Evolutionary conservation across 352 stramenopile genomes (phyloP), one percentile per base, ranked within the genome.

Genomic region (Pythium scleroteichum): DNA sequence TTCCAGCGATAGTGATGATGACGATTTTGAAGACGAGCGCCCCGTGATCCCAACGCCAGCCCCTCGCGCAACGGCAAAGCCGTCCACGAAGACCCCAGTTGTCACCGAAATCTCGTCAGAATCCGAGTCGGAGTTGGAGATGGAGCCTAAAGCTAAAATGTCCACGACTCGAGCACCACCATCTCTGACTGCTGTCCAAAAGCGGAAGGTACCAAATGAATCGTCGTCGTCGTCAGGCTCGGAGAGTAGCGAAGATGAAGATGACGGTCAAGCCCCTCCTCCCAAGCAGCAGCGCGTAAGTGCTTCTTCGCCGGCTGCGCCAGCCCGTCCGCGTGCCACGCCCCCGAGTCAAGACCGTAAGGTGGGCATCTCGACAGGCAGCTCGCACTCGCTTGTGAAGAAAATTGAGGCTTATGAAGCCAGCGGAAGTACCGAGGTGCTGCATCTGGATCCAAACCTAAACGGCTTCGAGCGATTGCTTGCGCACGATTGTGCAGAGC

Each of bases 381-480:
- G 76, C 45, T 81, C 76, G 12, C 86, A 95, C 62, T 87, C 84
- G 40, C 63, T 95, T n/a, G 86, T 95, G 23, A 89, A 90, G 71
- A 87, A 87, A 56, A 93, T 95, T 13, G 82, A 94, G 53, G 72
- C 65, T 24, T 95, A 88, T 54, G 56, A 52, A 29, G 77, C 76
- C 38, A 88, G 82, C n/a, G 68, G 67, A 16, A 66, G 61, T 29
- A 65, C 53, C 4, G 59, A 78, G 23, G 65, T 74, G 59, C 50
- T 95, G 44, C 86, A 95, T 46, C 49, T 95, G 56, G 78, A 88
- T 59, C 62, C 82, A 3, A 88, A 80, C 52, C 64, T 95, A 52
- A 95, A 95, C 53, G 78, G 82, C 49, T 95, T 92, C 49, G 86
- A 95, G 67, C 79, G 84, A 7, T 50, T 94, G 47, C 71, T 94